phyloP scores from a whole-genome alignment of 2,329 filamentous ascomycete species.

The Ascochyta clinopodiicola region DNA sequence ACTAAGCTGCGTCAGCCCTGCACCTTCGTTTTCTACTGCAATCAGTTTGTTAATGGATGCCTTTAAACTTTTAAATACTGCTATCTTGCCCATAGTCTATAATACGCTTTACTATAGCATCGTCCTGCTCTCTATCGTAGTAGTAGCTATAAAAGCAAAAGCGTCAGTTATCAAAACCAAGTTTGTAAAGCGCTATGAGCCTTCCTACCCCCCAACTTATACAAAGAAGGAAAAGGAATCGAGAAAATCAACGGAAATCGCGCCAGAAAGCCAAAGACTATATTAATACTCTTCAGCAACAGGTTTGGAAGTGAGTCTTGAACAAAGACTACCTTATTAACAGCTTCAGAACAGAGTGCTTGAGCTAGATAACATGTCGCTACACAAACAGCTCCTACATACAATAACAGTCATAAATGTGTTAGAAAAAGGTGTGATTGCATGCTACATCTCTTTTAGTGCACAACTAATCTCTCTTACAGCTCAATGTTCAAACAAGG shows the following conservation, averaged over 20 bases:
- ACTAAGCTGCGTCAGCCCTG: too few species aligned
- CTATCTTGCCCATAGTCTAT: background rate
- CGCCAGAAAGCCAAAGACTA: conserved; percentile 13
- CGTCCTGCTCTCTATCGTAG: background rate
- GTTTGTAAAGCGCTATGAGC: background rate
- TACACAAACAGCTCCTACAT: conserved; percentile 7
- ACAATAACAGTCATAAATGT: conserved; percentile 13
- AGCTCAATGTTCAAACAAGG: conserved; percentile 4
- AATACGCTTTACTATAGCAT: background rate
- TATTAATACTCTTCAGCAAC: conserved; percentile 9
- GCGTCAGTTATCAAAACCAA: background rate
- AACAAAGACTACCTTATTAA: conserved; percentile 7
- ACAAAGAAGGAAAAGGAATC: conserved; percentile 9
- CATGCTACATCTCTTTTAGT: conserved; percentile 1
- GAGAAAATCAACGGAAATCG: conserved; percentile 10
- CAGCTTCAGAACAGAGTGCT: conserved; percentile 13
- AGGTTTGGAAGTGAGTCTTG: conserved; percentile 10
- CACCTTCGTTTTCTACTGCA: background rate
- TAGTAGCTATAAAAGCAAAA: background rate
- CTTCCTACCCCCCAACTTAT: background rate
- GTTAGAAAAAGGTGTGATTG: conserved; percentile 11
- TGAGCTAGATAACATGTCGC: conserved; percentile 2
- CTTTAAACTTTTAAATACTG: background rate
- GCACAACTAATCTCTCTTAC: conserved; percentile 9
- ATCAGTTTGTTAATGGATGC: background rate